Conservation (phyloP, 2,329 filamentous ascomycete genomes). For the Fusarium zealandicum region DNA sequence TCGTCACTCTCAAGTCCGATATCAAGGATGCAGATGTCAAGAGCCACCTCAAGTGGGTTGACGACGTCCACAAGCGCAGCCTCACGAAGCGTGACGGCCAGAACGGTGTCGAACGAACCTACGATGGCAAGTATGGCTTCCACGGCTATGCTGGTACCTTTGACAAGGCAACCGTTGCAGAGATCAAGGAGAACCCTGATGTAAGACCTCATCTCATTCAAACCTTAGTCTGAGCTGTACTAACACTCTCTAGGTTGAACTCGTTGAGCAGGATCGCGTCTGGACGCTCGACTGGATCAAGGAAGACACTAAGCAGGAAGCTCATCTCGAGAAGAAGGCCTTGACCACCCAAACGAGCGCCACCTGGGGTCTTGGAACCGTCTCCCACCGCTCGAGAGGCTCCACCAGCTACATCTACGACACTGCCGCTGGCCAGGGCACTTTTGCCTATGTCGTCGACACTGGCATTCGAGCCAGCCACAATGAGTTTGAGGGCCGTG, state of each 20-base stretch:
- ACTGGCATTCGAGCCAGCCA: slow-evolving; percentile 66
- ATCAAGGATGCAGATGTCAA: slow-evolving; percentile 54
- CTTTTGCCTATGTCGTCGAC: slow-evolving; percentile 68
- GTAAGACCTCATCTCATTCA: slow-evolving; percentile 41
- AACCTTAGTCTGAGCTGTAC: no score
- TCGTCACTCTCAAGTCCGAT: slow-evolving; percentile 67
- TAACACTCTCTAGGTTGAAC: slow-evolving; percentile 39
- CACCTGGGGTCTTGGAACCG: slow-evolving; percentile 45
- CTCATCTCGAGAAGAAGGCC: slow-evolving; percentile 36
- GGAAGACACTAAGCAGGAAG: slow-evolving; percentile 14
- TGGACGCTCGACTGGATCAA: slow-evolving; percentile 41
- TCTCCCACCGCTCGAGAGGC: slow-evolving; percentile 43
- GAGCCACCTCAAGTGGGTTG: slow-evolving; percentile 57
- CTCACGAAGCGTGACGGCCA: slow-evolving; percentile 54
- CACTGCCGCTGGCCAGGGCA: slow-evolving; percentile 51
- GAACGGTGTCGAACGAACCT: slow-evolving; percentile 45
- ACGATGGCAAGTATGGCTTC: slow-evolving; percentile 43
- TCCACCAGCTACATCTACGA: slow-evolving; percentile 57
- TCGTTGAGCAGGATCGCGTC: slow-evolving; percentile 43
- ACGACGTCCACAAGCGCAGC: slow-evolving; percentile 62
- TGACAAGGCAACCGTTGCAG: slow-evolving; percentile 49
- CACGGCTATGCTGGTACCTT: slow-evolving; percentile 55
- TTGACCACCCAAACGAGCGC: slow-evolving; percentile 42
- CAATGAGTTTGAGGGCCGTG: slow-evolving; percentile 60
- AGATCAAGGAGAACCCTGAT: slow-evolving; percentile 51